Conservation (phyloP, 2,329 filamentous ascomycete genomes). For the Aspergillus quadrilineatus region DNA sequence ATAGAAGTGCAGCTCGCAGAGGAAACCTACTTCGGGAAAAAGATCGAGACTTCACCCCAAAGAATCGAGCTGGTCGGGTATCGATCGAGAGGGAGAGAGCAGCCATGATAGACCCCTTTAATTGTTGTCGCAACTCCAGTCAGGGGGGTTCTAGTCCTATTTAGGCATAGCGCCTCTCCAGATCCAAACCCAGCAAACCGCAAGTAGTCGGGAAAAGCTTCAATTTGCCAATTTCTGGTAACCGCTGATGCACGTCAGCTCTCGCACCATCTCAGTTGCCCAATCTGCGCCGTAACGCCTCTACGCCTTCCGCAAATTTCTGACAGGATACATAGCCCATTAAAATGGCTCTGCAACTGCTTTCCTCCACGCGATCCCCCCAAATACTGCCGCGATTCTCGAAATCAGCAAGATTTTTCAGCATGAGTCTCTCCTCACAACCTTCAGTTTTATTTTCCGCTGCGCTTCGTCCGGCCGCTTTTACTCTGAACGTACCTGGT, state of each 20-base stretch:
- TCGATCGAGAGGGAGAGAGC: conserved; percentile 19
- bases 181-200: conserved; percentile 23
- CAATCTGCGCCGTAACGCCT: background rate
- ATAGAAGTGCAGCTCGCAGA: conserved; percentile 8
- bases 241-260: conserved; percentile 6
- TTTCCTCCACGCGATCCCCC: conserved; percentile 20
- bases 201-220: conserved; percentile 23
- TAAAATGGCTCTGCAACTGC: conserved; percentile 31
- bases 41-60: conserved; percentile 15
- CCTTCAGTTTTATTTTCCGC: conserved; percentile 50
- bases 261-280: background rate
- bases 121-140: conserved; percentile 30
- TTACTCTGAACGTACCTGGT: conserved; percentile 63
- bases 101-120: conserved; percentile 24
- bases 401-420: conserved; percentile 17
- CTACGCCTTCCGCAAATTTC: background rate
- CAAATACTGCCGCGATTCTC: conserved; percentile 27
- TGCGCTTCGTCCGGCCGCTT: conserved; percentile 59
- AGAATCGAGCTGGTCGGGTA: conserved; percentile 15
- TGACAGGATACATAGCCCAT: conserved; percentile 4
- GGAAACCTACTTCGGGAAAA: conserved; percentile 12
- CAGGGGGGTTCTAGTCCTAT: conserved; percentile 38
- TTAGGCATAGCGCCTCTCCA: conserved; percentile 33
- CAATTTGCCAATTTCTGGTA: conserved; percentile 16
- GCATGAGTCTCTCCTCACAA: conserved; percentile 33